Base-by-base conservation (phyloP, 345 rosid genomes). In the Rhizophora mangle region DNA sequence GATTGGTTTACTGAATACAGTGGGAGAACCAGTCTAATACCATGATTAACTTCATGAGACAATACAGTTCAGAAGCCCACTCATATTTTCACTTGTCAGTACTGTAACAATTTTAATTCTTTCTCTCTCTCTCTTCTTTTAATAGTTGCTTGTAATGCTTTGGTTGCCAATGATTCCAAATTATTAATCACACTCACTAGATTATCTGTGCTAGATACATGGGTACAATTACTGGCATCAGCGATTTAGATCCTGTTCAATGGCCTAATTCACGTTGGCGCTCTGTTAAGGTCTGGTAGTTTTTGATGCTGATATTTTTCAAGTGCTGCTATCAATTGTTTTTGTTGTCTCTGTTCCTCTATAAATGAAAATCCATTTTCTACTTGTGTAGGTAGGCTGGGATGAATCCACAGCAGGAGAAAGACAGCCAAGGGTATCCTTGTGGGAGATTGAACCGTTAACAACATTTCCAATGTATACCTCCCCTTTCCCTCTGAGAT, bases 231-330 rank as follows among this genome's bases (percentile, higher is more conserved):
- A 88, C 91, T 29, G 91, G 94, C 70, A 88, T 86, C 51, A 78
- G 89, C 64, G 94, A 88, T 68, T 63, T 88, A 43, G 93, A 86
- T 77, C 79, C 86, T 70, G 83, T 65, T 72, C 85, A 89, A 63
- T 88, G 93, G 93, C 84, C 86, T 58, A 85, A 88, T 73, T 88
- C 94, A 3, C 81, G 83, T 73, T 88, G 94, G 94, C 91, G 94
- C 66, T 85, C 85, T 49, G 82, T 86, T 21, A 82, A 86, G 89
- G 89, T 86, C 56, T 31, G 68, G 22, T 70, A 9, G 46, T 21
- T 27, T 55, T 63, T 34, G 16, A 8, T 11, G 26, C 60, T 11
- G 6, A 24, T 24, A 56, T 16, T 21, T 56, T 11, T 56, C 11
- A 21, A 0, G 18, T 3, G 29, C 16, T 4, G 29, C 60, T 56